Conservation (phyloP, 73 alveolate species). For the Stentor roeselii region DNA sequence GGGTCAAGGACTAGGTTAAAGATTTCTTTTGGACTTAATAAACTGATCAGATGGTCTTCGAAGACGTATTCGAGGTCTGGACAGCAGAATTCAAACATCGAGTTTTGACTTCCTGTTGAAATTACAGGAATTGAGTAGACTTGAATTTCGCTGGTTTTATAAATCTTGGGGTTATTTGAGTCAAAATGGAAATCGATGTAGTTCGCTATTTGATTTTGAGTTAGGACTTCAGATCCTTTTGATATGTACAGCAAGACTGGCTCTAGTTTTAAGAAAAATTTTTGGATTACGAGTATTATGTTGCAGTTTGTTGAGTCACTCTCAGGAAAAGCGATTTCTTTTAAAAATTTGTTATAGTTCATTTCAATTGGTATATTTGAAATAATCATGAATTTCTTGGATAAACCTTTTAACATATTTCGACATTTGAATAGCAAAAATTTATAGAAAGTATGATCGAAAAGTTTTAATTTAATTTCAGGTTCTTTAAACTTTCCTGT, state of each 20-base stretch:
- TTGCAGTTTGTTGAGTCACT: no score
- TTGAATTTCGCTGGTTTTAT: background rate
- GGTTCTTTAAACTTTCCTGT: no score
- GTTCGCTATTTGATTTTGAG: background rate
- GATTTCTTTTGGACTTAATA: background rate
- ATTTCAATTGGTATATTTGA: background rate
- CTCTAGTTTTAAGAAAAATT: background rate
- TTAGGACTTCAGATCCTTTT: background rate
- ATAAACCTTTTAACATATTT: no score
- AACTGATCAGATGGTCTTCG: background rate
- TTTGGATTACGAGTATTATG: background rate
- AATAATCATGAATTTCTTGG: no score
- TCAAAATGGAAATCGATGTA: background rate
- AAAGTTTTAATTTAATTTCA: no score
- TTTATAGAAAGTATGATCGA: no score
- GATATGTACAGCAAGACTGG: background rate
- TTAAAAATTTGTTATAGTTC: background rate
- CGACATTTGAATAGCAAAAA: no score
- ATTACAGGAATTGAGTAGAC: background rate
- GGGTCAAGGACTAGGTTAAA: no score
- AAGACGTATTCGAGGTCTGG: background rate
- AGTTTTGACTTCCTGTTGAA: background rate
- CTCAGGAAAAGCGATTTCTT: background rate
- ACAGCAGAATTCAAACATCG: background rate
- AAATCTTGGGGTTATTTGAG: background rate